Evolutionary conservation across 768 basidiomycete genomes (phyloP).

Genomic region (Tylopilus intermedius): DNA sequence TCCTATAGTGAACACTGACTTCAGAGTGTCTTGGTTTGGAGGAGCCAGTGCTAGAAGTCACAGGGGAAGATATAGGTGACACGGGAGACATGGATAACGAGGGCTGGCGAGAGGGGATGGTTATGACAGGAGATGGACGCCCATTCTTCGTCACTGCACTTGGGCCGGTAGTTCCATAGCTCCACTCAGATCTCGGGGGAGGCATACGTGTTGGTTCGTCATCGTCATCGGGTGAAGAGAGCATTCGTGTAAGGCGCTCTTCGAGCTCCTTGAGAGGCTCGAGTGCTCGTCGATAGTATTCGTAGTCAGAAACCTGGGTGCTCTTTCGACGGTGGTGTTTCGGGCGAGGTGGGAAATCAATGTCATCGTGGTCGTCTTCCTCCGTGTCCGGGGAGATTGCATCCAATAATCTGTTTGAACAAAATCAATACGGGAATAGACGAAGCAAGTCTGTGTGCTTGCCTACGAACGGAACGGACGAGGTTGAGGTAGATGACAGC

Average conservation of each 20-base stretch:
- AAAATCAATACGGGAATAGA: slow-evolving; percentile 1
- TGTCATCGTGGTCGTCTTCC: slow-evolving; percentile 51
- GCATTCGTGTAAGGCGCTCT: slow-evolving; percentile 58
- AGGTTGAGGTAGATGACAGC: slow-evolving; percentile 86
- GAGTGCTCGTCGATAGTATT: slow-evolving; percentile 55
- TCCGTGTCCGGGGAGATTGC: slow-evolving; percentile 65
- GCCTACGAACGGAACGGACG: slow-evolving; percentile 76
- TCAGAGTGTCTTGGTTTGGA: slow-evolving; percentile 42
- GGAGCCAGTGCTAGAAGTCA: slow-evolving; percentile 31
- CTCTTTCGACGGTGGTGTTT: slow-evolving; percentile 37
- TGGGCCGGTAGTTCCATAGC: slow-evolving; percentile 24
- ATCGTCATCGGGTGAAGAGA: slow-evolving; percentile 67
- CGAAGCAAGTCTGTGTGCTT: slow-evolving; percentile 20
- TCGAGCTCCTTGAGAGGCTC: slow-evolving; percentile 70
- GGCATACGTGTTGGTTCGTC: slow-evolving; percentile 57
- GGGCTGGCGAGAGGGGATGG: slow-evolving; percentile 25
- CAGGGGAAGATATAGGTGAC: slow-evolving; percentile 28
- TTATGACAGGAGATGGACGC: slow-evolving; percentile 40
- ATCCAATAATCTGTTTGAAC: slow-evolving; percentile 58
- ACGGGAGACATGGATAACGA: slow-evolving; percentile 25
- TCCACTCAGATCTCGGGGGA: slow-evolving; percentile 37
- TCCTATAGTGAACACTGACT: slow-evolving; percentile 55
- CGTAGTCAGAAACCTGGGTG: slow-evolving; percentile 53
- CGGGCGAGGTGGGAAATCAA: slow-evolving; percentile 47
- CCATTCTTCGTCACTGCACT: slow-evolving; percentile 30